phyloP scores from a whole-genome alignment of 129 eudicot genomes.

The Logfia minima region DNA sequence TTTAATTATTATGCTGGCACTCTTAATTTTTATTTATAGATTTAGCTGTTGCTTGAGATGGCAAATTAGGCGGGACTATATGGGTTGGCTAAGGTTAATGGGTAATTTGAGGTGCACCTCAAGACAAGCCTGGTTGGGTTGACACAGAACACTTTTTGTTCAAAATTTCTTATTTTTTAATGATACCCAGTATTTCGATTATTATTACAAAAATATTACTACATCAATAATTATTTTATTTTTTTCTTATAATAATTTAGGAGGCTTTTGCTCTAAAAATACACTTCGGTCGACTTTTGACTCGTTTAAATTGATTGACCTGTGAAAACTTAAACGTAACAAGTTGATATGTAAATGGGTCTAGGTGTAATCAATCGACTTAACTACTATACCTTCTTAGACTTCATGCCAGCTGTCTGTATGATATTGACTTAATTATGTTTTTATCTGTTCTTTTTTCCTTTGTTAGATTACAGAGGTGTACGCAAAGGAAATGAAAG shows the following conservation, averaged over 20 bases:
- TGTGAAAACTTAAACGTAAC: neutral
- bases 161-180: neutral
- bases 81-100: neutral
- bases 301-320: neutral
- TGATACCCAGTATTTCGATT: neutral
- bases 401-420: neutral
- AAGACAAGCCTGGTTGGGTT: conserved; percentile 5
- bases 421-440: conserved; percentile 5
- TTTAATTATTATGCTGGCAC: neutral
- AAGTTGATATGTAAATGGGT: conserved; percentile 1
- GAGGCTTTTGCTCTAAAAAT: neutral
- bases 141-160: neutral
- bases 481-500: conserved; percentile 92
- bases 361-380: neutral
- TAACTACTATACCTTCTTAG: conserved; percentile 2
- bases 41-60: neutral
- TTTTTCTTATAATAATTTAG: neutral
- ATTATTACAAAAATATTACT: neutral
- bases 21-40: neutral
- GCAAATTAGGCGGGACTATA: neutral
- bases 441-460: conserved; percentile 14
- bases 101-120: neutral
- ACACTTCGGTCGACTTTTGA: neutral
- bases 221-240: neutral
- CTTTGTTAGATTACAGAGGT: conserved; percentile 70